phyloP scores from a whole-genome alignment of 1,284 basidiomycete species.

The Ustilago cynodontis region DNA sequence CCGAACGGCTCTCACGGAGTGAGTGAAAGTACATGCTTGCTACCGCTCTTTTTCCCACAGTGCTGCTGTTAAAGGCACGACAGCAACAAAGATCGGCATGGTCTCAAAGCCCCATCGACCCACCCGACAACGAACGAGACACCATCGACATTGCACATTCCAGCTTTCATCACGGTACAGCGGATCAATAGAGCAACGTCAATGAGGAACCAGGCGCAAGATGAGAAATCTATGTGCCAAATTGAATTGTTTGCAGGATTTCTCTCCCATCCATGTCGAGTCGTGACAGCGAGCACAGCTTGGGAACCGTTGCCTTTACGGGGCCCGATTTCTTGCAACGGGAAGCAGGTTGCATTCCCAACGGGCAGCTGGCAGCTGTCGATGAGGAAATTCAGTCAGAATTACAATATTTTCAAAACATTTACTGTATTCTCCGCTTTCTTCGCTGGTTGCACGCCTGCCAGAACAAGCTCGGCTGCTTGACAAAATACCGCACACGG shows the following conservation, averaged over 20 bases:
- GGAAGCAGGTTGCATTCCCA: constrained; percentile 17
- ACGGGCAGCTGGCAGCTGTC: constrained; percentile 5
- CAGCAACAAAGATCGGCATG: neutral
- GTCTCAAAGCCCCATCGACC: neutral
- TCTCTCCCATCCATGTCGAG: too few species aligned
- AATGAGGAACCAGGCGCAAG: neutral
- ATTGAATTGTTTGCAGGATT: neutral
- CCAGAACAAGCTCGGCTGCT: neutral
- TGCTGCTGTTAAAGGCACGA: neutral
- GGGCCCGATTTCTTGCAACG: neutral
- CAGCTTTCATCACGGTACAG: neutral
- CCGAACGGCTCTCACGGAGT: too few species aligned
- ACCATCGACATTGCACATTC: neutral
- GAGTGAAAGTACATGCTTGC: too few species aligned
- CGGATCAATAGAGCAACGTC: neutral
- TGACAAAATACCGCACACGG: constrained; percentile 5
- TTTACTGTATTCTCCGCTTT: too few species aligned
- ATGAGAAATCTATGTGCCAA: neutral
- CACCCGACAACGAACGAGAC: neutral
- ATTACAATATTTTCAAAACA: too few species aligned
- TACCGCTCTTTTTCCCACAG: neutral
- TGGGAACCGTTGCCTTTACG: too few species aligned
- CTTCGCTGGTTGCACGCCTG: too few species aligned
- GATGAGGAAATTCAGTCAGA: neutral
- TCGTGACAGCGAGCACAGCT: too few species aligned